Evolutionary conservation across 2,329 filamentous ascomycete genomes (phyloP).

Genomic region (Alternaria postmessia): DNA sequence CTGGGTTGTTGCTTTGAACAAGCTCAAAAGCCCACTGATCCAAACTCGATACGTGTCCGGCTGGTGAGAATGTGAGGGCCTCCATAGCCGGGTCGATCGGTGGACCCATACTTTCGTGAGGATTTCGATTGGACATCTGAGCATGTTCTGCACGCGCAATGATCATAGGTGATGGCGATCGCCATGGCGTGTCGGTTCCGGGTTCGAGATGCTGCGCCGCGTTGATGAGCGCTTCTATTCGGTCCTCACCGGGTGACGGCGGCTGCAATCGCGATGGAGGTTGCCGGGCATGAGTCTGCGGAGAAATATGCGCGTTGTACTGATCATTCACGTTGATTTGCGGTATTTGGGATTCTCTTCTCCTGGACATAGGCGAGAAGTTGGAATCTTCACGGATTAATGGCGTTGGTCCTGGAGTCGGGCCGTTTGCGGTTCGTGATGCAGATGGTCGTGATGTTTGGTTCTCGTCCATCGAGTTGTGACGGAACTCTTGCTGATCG

Average conservation of each 20-base stretch:
- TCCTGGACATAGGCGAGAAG: conserved; percentile 38
- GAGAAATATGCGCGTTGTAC: conserved; percentile 25
- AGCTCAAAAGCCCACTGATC: conserved; percentile 51
- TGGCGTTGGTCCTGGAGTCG: conserved; percentile 29
- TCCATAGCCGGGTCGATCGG: conserved; percentile 51
- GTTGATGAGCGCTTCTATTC: conserved; percentile 50
- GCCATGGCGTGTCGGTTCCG: conserved; percentile 44
- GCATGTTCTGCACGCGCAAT: conserved; percentile 35
- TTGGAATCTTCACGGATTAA: conserved; percentile 34
- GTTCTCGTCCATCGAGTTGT: conserved; percentile 26
- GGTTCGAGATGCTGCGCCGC: conserved; percentile 49
- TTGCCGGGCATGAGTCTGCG: conserved; percentile 22
- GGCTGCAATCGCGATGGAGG: conserved; percentile 26
- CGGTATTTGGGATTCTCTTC: conserved; percentile 34
- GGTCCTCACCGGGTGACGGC: conserved; percentile 41
- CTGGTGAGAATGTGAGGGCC: conserved; percentile 46
- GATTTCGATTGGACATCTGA: conserved; percentile 34
- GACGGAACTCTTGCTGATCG: conserved; percentile 31
- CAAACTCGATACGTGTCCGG: conserved; percentile 45
- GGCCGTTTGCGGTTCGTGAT: conserved; percentile 28
- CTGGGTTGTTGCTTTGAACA: conserved; percentile 47
- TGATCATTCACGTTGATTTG: conserved; percentile 31
- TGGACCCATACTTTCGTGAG: conserved; percentile 45
- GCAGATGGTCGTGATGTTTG: conserved; percentile 25
- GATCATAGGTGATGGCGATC: conserved; percentile 44